Percentiles rank a stretch among this genome's conserved stretches.
phyloP scores from a whole-genome alignment of 768 basidiomycete species.

The Amanita pseudoporphyria region DNA sequence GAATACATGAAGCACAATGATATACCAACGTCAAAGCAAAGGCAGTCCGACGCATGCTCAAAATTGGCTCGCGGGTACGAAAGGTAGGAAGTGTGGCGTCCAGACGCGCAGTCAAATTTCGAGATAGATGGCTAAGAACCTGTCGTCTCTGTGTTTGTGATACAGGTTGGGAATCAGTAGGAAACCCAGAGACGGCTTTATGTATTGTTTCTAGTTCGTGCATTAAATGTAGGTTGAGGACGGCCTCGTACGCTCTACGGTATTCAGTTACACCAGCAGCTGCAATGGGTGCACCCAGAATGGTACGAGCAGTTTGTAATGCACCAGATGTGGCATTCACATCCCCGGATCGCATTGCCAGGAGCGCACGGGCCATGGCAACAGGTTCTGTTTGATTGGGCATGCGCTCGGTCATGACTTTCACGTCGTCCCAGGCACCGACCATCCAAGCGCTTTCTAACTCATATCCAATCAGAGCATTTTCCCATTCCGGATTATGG shows the following conservation, averaged over 20 bases:
- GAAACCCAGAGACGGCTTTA: conserved; percentile 28
- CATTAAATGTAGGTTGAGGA: conserved; percentile 75
- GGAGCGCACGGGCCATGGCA: conserved; percentile 68
- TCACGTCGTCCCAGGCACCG: conserved; percentile 84
- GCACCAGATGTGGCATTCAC: conserved; percentile 33
- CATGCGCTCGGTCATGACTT: conserved; percentile 41
- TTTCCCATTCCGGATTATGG: conserved; percentile 77
- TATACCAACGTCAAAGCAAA: conserved; percentile 56
- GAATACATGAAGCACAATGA: conserved; percentile 4
- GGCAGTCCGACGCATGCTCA: conserved; percentile 84
- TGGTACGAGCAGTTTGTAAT: conserved; percentile 54
- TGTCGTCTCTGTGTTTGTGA: conserved; percentile 23
- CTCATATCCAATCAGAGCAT: conserved; percentile 69
- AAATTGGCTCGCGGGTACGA: conserved; percentile 75
- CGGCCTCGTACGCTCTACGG: conserved; percentile 77
- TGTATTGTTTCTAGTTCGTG: conserved; percentile 77
- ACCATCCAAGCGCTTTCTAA: conserved; percentile 96
- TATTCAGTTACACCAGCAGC: conserved; percentile 78
- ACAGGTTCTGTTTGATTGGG: conserved; percentile 49
- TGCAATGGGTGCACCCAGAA: conserved; percentile 72
- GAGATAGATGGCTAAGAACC: conserved; percentile 34
- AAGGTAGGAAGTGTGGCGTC: conserved; percentile 80
- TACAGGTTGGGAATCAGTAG: conserved; percentile 27
- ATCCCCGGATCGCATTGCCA: conserved; percentile 64
- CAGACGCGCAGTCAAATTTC: conserved; percentile 52